Percentiles rank a stretch among this genome's conserved stretches.
Conservation (phyloP, 129 eudicot species). For the Flaveria bidentis region DNA sequence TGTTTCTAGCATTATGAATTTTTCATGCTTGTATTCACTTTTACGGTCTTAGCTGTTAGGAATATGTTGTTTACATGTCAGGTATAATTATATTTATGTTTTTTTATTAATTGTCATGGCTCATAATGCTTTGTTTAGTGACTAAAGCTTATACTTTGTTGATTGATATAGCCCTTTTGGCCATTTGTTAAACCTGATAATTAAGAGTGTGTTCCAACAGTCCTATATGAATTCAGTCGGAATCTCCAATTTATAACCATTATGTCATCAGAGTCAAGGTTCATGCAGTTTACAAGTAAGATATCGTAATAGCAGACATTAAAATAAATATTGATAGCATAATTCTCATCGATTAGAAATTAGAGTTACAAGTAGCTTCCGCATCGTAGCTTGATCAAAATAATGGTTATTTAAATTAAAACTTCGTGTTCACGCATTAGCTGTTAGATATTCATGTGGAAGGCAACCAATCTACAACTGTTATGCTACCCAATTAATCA, state of each 20-base stretch:
- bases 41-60: too few relatives aligned
- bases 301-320: neutral
- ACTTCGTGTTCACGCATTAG: neutral
- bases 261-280: too few relatives aligned
- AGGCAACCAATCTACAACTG: neutral
- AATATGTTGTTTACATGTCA: neutral
- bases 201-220: neutral
- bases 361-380: neutral
- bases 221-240: neutral
- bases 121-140: neutral
- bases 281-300: too few relatives aligned
- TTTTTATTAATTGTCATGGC: neutral
- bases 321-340: neutral
- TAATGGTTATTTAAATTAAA: neutral
- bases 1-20: neutral
- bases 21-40: neutral
- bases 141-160: neutral
- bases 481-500: neutral
- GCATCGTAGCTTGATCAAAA: neutral
- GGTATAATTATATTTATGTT: neutral
- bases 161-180: neutral
- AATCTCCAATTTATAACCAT: too few relatives aligned
- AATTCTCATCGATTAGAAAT: slow-evolving; percentile 7
- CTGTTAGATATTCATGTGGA: neutral
- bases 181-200: neutral